Base-by-base conservation (phyloP, 2,329 filamentous ascomycete species). In the Pyricularia grisea region DNA sequence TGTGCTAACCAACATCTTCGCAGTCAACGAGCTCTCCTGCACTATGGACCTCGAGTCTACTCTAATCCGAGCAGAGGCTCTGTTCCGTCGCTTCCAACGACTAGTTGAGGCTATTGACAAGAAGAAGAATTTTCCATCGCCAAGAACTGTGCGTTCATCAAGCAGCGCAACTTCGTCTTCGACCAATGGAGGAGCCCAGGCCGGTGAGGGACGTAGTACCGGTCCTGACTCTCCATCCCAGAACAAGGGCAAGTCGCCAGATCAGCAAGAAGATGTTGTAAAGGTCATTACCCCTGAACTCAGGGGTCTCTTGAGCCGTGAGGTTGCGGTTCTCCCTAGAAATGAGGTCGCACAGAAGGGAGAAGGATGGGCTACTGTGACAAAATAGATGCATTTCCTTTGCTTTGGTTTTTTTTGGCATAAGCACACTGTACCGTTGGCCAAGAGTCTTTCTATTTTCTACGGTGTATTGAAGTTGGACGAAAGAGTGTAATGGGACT, bases 21-120 rank as follows among this genome's bases (percentile, higher is more conserved):
- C 68, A 95, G 93, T 99, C 74, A 99, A 99, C 76, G 95, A 99
- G 77, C 87, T 99, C 0, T 97, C 93, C 5, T 91, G 91, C 72
- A 96, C 91, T 1, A 98, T 99, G 76, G 95, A 99, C 73, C 86
- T 99, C 0, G 87, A 93, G 68, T 90, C 90, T 0, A 96, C 93
- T 0, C 86, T 98, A 23, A 88, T 97, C 70, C 88, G 94, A 36
- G 95, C 95, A 12, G 95, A 99, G 79, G 87, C 89, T 0, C 87
- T 99, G 2, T 99, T 96, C 83, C 88, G 88, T 71, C 89, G 92
- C 67, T 99, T 97, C 79, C 90, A 96, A 75, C 87, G 93, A 64
- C 90, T 92, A 1, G 91, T 99, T 12, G 93, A 98, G 75, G 91
- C 92, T 0, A 90, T 97, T 50, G 96, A 99, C 79, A 94, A 95